These are phyloP conservation scores for Globisporangium abappressorium DNA, from an alignment of 352 stramenopile genomes.

Conservation along the genomic window DNA sequence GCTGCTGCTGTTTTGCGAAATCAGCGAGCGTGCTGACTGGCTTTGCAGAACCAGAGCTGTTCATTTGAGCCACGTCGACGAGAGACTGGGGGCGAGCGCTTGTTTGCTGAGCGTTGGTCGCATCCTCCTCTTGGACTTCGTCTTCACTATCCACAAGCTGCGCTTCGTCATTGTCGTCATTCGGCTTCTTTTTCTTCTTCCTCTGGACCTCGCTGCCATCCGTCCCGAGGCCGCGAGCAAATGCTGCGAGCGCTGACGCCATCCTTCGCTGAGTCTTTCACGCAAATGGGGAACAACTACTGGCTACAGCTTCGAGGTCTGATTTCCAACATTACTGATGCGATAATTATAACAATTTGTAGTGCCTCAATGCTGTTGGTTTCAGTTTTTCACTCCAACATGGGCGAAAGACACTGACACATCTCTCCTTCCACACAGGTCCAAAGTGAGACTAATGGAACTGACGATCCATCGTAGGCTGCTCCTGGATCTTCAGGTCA, in stretches of 20 bases:
- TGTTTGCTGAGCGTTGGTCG: neutral
- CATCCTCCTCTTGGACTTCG: constrained; percentile 15
- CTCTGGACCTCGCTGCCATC: neutral
- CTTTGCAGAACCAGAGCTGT: neutral
- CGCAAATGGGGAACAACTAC: too few species aligned
- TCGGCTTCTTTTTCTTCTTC: constrained; percentile 1
- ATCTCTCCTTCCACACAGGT: too few species aligned
- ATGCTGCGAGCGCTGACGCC: constrained; percentile 13
- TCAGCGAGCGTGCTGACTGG: constrained; percentile 21
- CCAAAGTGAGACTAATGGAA: too few species aligned
- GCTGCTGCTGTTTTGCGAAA: constrained; percentile 31
- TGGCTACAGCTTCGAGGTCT: too few species aligned
- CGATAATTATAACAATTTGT: too few species aligned
- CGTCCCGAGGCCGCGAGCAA: neutral
- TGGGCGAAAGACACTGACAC: too few species aligned
- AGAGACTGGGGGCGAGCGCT: neutral
- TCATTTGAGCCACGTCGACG: neutral
- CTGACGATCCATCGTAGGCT: too few species aligned
- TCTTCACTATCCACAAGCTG: constrained; percentile 32
- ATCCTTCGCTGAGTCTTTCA: neutral
- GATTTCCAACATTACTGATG: too few species aligned
- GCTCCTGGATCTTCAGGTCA: too few species aligned
- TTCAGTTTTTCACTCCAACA: too few species aligned
- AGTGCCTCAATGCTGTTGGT: too few species aligned
- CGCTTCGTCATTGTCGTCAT: constrained; percentile 23